Conservation (phyloP, 2,329 filamentous ascomycete species). For the Fusarium graminum region DNA sequence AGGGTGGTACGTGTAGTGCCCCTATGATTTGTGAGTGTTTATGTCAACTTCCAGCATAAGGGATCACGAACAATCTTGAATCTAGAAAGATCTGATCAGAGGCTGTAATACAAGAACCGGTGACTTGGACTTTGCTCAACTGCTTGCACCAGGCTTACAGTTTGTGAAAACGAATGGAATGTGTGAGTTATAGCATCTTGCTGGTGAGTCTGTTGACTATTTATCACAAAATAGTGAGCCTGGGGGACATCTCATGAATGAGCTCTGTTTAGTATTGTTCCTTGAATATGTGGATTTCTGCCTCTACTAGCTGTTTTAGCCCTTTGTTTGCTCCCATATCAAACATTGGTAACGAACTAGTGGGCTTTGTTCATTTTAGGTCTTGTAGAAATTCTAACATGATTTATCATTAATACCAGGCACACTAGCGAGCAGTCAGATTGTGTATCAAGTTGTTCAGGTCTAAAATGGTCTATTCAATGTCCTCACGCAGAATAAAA, state of each 20-base stretch:
- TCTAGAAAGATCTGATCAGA: not conserved
- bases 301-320: conserved; percentile 6
- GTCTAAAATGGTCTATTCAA: not conserved
- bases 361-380: conserved; percentile 1
- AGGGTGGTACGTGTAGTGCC: not conserved
- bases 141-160: conserved; percentile 10
- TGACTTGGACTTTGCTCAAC: not conserved
- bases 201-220: conserved; percentile 5
- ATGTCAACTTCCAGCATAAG: not conserved
- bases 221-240: conserved; percentile 10
- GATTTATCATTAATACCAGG: conserved; percentile 24
- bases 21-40: not conserved
- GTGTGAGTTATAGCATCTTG: not conserved
- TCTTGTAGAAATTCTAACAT: conserved; percentile 7
- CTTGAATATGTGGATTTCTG: conserved; percentile 5
- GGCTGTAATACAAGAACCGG: not conserved
- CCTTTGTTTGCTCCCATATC: conserved; percentile 16
- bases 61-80: conserved; percentile 11
- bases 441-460: not conserved
- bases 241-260: not conserved
- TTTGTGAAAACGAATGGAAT: conserved; percentile 3
- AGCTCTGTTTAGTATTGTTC: conserved; percentile 16
- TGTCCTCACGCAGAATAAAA: not conserved
- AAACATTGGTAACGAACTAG: not conserved
- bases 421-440: not conserved